Conservation (phyloP, 768 basidiomycete species). For the Suillus subluteus region DNA sequence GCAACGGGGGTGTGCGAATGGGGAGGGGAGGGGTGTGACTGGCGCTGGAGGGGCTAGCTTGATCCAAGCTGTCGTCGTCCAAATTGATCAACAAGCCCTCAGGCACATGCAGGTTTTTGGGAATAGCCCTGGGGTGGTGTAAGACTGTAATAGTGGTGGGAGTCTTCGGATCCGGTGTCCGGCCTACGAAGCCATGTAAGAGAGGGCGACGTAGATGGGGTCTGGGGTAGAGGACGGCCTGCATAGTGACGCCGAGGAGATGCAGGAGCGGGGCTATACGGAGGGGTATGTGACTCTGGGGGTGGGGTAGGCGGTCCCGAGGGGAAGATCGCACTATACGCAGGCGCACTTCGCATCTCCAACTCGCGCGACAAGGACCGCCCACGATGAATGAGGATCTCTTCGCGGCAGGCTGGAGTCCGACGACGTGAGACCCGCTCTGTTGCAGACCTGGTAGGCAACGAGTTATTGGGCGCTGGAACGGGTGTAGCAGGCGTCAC, state of each 20-base stretch:
- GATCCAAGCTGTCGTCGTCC: slow-evolving; percentile 43
- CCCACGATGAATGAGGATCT: slow-evolving; percentile 31
- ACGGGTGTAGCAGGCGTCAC: slow-evolving; percentile 28
- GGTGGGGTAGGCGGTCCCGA: slow-evolving; percentile 35
- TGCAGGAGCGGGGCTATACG: slow-evolving; percentile 17
- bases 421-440: slow-evolving; percentile 34
- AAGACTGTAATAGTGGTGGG: background rate
- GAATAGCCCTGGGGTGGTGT: slow-evolving; percentile 6
- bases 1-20: slow-evolving; percentile 2
- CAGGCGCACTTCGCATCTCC: slow-evolving; percentile 36
- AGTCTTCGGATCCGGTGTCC: slow-evolving; percentile 4
- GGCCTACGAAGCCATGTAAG: slow-evolving; percentile 39
- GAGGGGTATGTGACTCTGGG: slow-evolving; percentile 19
- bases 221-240: slow-evolving; percentile 36
- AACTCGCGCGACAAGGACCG: slow-evolving; percentile 36
- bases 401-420: slow-evolving; percentile 32
- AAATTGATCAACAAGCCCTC: slow-evolving; percentile 64
- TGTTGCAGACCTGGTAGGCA: slow-evolving; percentile 35
- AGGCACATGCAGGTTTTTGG: slow-evolving; percentile 26
- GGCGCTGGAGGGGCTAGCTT: background rate
- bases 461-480: slow-evolving; percentile 15
- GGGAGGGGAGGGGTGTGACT: background rate
- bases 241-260: slow-evolving; percentile 38
- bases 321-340: slow-evolving; percentile 37
- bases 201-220: slow-evolving; percentile 36